Base-by-base conservation (phyloP, 2,329 filamentous ascomycete species). In the Colletotrichum chlorophyti region DNA sequence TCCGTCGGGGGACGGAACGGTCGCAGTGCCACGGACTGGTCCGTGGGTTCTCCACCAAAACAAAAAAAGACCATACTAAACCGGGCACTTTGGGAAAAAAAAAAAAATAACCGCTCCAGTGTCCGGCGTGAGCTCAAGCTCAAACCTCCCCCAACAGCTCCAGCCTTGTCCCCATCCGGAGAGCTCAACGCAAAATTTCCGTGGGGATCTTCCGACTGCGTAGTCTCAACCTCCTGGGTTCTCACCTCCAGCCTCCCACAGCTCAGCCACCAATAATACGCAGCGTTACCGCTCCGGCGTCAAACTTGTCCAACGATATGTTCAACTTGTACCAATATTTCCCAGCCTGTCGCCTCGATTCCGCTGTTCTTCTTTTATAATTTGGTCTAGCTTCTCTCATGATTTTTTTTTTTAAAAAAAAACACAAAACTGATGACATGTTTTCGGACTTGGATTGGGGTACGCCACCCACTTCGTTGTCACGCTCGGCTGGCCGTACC, bases 141-240 rank as follows among this genome's bases (percentile, higher is more conserved):
- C n/a, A n/a, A n/a, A n/a, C n/a, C n/a, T n/a, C n/a, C 47, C 55
- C 55, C 45, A 54, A 55, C 50, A 50, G 57, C 60, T 62, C 55
- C 50, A 53, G 55, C 55, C 48, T 60, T 55, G 55, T 60, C 55
- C 55, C 59, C 54, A 58, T 58, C 35, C 53, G 54, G 54, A 47
- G 58, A 61, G 48, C 59, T 62, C 60, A 62, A 62, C 60, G 60
- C 57, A 62, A 62, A 60, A 62, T 51, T n/a, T 51, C 60, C 50
- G 60, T 62, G 60, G 60, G 60, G 60, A 57, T 32, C n/a, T 40
- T 57, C 50, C 60, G 60, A 46, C 23, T 48, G 50, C 40, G 31
- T 31, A 45, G 32, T 41, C 50, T 53, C 50, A 51, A 51, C 48
- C 48, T 31, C 7, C 26, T n/a, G 7, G 10, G 23, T 32, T 11